Percentiles rank a stretch among this genome's conserved stretches.
These are phyloP conservation scores for Pilasporangium apinafurcum DNA, from an alignment of 352 stramenopile species.

Conservation along the genomic window DNA sequence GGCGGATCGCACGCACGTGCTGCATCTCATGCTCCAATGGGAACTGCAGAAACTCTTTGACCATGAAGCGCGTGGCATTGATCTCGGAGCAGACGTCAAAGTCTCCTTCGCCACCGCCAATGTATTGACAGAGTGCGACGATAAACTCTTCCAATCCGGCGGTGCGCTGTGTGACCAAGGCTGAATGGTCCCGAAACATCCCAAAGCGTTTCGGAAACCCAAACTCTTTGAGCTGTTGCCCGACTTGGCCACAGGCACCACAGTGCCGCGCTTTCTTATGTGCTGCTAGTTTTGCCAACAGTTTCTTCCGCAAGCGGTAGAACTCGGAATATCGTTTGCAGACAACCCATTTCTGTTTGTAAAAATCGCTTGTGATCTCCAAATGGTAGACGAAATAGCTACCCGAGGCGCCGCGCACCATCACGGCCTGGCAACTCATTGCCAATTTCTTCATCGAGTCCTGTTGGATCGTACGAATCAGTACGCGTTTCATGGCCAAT, in stretches of 20 bases:
- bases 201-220: slow-evolving; percentile 65
- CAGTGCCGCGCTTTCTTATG: slow-evolving; percentile 58
- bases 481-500: slow-evolving; percentile 51
- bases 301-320: slow-evolving; percentile 69
- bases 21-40: slow-evolving; percentile 75
- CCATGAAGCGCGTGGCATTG: slow-evolving; percentile 48
- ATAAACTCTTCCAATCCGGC: slow-evolving; percentile 75
- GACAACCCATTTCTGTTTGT: slow-evolving; percentile 87
- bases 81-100: slow-evolving; percentile 63
- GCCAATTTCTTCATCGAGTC: slow-evolving; percentile 72
- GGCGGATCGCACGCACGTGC: slow-evolving; percentile 72
- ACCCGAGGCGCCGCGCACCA: slow-evolving; percentile 66
- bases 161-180: slow-evolving; percentile 58
- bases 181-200: slow-evolving; percentile 64
- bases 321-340: slow-evolving; percentile 87
- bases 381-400: slow-evolving; percentile 84
- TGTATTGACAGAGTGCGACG: slow-evolving; percentile 63
- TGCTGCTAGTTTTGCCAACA: slow-evolving; percentile 46
- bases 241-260: slow-evolving; percentile 40
- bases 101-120: slow-evolving; percentile 31
- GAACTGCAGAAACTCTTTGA: slow-evolving; percentile 85
- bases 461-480: slow-evolving; percentile 70
- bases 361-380: slow-evolving; percentile 84
- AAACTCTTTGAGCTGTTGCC: slow-evolving; percentile 58
- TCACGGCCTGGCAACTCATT: slow-evolving; percentile 64